Conservation (phyloP, 2,329 filamentous ascomycete species). For the Shiraia sp. region DNA sequence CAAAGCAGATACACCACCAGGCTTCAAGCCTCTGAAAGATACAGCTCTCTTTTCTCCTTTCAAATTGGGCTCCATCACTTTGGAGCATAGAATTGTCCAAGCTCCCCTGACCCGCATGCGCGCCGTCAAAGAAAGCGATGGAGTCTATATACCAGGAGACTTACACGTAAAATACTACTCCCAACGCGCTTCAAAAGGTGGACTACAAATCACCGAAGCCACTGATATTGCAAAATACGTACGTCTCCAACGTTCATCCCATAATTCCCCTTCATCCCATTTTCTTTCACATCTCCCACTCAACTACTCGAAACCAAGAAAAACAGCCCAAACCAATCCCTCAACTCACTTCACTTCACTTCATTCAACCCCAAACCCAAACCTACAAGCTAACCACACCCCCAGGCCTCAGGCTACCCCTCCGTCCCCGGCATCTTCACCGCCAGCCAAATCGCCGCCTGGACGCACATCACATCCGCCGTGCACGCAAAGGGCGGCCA, state of each 20-base stretch:
- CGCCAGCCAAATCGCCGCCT: constrained; percentile 51
- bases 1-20: constrained; percentile 33
- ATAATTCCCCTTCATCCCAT: background rate
- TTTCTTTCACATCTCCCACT: background rate
- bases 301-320: no score
- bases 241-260: background rate
- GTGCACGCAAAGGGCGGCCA: constrained; percentile 57
- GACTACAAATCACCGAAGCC: constrained; percentile 63
- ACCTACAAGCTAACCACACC: no score
- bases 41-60: constrained; percentile 39
- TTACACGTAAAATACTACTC: constrained; percentile 56
- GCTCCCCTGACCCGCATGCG: constrained; percentile 50
- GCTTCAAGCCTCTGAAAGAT: constrained; percentile 37
- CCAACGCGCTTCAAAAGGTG: constrained; percentile 59
- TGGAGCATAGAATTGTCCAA: constrained; percentile 46
- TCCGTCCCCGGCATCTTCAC: constrained; percentile 38
- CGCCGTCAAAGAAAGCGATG: constrained; percentile 54
- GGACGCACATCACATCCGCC: constrained; percentile 56
- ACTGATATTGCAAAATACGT: constrained; percentile 48
- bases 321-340: no score
- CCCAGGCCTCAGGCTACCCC: constrained; percentile 45
- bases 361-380: no score
- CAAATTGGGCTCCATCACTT: constrained; percentile 36
- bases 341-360: no score
- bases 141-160: constrained; percentile 53